These are phyloP conservation scores for Tuber brumale DNA, from an alignment of 495 filamentous ascomycete genomes.

Conservation along the genomic window DNA sequence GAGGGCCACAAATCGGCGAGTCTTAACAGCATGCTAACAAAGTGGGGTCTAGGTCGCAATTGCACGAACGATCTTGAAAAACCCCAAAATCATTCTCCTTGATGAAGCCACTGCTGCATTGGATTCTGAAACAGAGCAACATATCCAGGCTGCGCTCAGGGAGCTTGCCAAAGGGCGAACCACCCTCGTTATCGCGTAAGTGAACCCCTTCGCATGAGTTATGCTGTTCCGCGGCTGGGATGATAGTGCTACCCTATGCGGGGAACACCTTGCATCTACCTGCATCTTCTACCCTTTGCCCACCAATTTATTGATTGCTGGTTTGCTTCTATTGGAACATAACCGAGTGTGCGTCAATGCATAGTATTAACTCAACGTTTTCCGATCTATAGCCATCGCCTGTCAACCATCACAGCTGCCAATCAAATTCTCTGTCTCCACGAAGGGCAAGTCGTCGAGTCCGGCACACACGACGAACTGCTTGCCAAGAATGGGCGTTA, in stretches of 20 bases:
- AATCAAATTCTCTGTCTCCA: constrained; percentile 93
- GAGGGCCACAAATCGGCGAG: constrained; percentile 10
- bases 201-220: not conserved
- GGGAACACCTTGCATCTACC: not conserved
- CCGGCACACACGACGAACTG: constrained; percentile 79
- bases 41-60: constrained; percentile 60
- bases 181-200: constrained; percentile 63
- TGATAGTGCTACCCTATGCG: not conserved
- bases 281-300: not conserved
- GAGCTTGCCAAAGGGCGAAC: constrained; percentile 77
- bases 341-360: not conserved
- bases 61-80: constrained; percentile 90
- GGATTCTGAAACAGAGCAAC: constrained; percentile 91
- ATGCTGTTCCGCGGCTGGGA: not conserved
- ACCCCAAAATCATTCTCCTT: constrained; percentile 89
- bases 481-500: constrained; percentile 72
- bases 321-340: not conserved
- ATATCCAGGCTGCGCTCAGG: constrained; percentile 81
- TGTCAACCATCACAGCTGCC: constrained; percentile 89
- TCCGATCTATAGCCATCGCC: constrained; percentile 52
- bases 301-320: not conserved
- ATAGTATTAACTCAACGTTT: not conserved
- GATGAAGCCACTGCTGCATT: constrained; percentile 95
- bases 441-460: constrained; percentile 73
- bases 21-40: not conserved